These are phyloP conservation scores for Knufia petricola DNA, from an alignment of 2,329 filamentous ascomycete species.

Conservation along the genomic window DNA sequence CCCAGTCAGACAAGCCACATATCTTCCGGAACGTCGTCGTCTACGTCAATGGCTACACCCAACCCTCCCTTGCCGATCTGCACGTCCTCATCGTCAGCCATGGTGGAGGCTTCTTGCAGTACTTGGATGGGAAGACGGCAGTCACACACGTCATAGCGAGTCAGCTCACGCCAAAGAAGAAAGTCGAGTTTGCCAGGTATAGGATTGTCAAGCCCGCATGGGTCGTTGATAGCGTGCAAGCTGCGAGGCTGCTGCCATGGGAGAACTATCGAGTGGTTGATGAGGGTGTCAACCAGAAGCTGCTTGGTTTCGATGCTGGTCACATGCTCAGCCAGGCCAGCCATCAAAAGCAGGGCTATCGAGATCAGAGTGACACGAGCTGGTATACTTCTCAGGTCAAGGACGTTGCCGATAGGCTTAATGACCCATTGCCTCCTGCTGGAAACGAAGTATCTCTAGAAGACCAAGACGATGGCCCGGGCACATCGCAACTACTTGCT, in stretches of 20 bases:
- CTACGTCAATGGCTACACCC: constrained; percentile 92
- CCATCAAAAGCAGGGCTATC: constrained; percentile 55
- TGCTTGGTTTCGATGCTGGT: constrained; percentile 56
- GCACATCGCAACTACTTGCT: neutral
- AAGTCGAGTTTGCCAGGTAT: constrained; percentile 75
- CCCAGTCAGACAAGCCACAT: constrained; percentile 61
- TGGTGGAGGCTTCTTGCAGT: constrained; percentile 92
- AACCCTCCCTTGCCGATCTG: constrained; percentile 81
- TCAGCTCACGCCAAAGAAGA: constrained; percentile 82
- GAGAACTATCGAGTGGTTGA: constrained; percentile 72
- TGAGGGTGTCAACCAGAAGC: constrained; percentile 72
- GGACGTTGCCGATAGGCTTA: constrained; percentile 13
- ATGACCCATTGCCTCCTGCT: neutral
- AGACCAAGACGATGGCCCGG: no score
- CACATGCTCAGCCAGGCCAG: constrained; percentile 58
- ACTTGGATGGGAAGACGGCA: constrained; percentile 86
- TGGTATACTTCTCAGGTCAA: constrained; percentile 71
- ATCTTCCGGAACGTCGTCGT: constrained; percentile 88
- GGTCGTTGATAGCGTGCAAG: constrained; percentile 80
- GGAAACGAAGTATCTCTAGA: neutral
- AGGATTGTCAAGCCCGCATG: constrained; percentile 90
- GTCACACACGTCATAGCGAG: constrained; percentile 95
- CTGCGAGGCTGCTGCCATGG: constrained; percentile 78
- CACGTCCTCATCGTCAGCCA: constrained; percentile 80
- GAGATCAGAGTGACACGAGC: constrained; percentile 69